phyloP scores from a whole-genome alignment of 257 asterid genomes.

The Knoxia roxburghii region DNA sequence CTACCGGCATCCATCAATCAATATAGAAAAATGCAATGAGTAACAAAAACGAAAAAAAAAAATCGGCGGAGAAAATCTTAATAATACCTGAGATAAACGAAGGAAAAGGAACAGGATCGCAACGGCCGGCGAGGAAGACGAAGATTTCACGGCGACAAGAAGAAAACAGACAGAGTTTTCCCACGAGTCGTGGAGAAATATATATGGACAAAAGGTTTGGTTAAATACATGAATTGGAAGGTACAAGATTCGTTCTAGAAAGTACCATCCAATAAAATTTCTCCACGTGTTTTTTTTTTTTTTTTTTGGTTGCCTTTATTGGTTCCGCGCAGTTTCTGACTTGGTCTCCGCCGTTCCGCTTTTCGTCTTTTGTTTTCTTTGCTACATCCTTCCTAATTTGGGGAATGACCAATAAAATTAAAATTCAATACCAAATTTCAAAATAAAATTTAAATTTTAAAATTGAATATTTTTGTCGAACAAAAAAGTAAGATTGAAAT shows the following conservation, averaged over 20 bases:
- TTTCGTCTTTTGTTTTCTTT: neutral
- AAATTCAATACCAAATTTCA: no score
- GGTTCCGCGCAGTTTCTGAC: constrained; percentile 3
- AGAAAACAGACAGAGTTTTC: neutral
- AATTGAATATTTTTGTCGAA: no score
- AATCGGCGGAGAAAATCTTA: no score
- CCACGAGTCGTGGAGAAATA: neutral
- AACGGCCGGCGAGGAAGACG: neutral
- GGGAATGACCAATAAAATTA: no score
- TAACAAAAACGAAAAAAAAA: neutral
- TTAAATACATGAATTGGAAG: constrained; percentile 5
- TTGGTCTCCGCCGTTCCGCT: neutral
- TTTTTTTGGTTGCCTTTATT: neutral
- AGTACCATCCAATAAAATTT: neutral
- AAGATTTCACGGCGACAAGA: neutral
- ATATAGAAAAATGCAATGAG: neutral
- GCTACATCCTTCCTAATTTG: neutral
- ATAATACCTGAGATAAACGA: constrained; percentile 2
- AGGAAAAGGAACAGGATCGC: neutral
- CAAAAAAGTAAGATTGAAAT: no score
- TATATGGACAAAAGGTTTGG: neutral
- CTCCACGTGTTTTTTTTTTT: constrained; percentile 10
- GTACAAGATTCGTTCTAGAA: constrained; percentile 23
- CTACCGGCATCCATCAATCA: no score
- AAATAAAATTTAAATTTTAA: no score